Conservation (phyloP, 768 basidiomycete species). For the Psilocybe subaeruginosa region DNA sequence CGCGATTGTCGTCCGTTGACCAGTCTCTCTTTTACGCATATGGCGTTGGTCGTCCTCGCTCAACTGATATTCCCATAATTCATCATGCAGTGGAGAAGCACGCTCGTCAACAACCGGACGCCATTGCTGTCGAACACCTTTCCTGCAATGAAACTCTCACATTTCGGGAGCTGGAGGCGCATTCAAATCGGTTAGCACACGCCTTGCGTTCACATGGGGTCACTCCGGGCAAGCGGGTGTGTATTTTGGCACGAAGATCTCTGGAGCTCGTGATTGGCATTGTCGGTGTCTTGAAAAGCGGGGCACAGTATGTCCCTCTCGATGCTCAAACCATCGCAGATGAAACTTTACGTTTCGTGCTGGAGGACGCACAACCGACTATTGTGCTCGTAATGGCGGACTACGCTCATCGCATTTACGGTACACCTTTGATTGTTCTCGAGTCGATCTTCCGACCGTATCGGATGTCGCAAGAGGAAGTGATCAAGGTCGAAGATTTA, state of each 20-base stretch:
- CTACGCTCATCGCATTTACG: slow-evolving; percentile 23
- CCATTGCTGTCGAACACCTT: slow-evolving; percentile 28
- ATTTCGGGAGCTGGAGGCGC: slow-evolving; percentile 31
- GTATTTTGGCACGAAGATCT: slow-evolving; percentile 48
- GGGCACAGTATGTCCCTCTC: slow-evolving; percentile 50
- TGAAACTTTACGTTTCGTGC: slow-evolving; percentile 42
- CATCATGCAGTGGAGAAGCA: slow-evolving; percentile 30
- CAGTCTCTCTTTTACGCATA: slow-evolving; percentile 27
- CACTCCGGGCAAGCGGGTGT: slow-evolving; percentile 42
- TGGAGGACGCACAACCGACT: slow-evolving; percentile 37
- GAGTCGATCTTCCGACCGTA: slow-evolving; percentile 24
- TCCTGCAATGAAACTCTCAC: slow-evolving; percentile 28
- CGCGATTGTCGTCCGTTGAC: slow-evolving; percentile 22
- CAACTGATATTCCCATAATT: slow-evolving; percentile 26
- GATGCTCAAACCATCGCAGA: slow-evolving; percentile 51
- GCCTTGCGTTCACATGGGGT: slow-evolving; percentile 40
- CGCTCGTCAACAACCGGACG: slow-evolving; percentile 24
- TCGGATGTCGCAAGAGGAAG: slow-evolving; percentile 15
- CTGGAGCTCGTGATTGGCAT: slow-evolving; percentile 45
- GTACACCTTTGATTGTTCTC: slow-evolving; percentile 14
- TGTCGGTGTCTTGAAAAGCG: slow-evolving; percentile 47
- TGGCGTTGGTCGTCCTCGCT: slow-evolving; percentile 22
- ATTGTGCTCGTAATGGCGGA: slow-evolving; percentile 40
- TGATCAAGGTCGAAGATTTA: slow-evolving; percentile 23
- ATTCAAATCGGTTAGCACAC: slow-evolving; percentile 34